Evolutionary conservation across 257 asterid species (phyloP), one percentile per base, ranked within the genome.

Genomic region (Primulina tabacum): DNA sequence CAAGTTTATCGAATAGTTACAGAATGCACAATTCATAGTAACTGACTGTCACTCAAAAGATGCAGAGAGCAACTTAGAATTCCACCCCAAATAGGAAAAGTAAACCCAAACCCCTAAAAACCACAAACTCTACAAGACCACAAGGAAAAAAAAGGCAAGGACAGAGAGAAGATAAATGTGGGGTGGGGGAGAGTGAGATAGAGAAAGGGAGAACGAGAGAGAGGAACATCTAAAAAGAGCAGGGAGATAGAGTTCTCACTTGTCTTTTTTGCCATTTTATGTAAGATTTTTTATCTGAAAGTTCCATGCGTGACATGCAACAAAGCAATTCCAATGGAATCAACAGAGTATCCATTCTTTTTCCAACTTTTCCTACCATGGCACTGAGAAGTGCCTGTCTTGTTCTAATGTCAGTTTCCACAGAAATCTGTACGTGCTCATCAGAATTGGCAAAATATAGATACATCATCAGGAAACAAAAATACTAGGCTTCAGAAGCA

Each of bases 231-330:
- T 24, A 29, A 71, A 52, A 64, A 71, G 62, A 53, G 68, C 8
- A 64, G 28, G 76, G 74, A 78, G 82, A 82, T 59, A 67, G 66
- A 77, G 60, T 50, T 78, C 85, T 82, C 82, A 93, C 99, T 83
- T 93, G 99, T 90, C 99, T 89, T 81, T 93, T 93, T 82, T 89
- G 97, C 99, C 99, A 93, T 81, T 89, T 89, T 75, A 93, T 87
- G 69, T 93, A 93, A 38, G 97, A 74, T 79, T 90, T 93, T 86
- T 90, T 93, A 84, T 93, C 99, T 4, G 99, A 85, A 74, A 93
- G 90, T 66, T 93, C 97, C 4, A 95, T 82, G 29, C 97, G 92
- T 61, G 99, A 90, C 79, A 93, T 90, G 83, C 99, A 90, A 72
- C 96, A 90, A 71, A 93, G 74, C 75, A 93, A 71, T 73, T 93